Base-by-base conservation (phyloP, 352 stramenopile genomes). In the Globisporangium nagaii region DNA sequence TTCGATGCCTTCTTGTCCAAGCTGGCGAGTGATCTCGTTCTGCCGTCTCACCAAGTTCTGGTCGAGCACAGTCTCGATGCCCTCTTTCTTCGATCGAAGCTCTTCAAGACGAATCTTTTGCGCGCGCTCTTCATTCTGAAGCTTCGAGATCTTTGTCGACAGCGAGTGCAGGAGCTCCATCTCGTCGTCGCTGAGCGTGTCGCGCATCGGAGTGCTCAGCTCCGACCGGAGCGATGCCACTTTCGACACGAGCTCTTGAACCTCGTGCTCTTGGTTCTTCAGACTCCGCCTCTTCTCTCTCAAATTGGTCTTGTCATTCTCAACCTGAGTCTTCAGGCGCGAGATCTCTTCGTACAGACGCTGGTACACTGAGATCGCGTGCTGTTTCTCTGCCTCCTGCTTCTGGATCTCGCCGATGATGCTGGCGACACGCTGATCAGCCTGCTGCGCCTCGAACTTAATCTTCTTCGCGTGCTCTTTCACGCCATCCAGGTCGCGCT, bases 11-110 rank as follows among this genome's bases (percentile, higher is more conserved):
- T 77, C 78, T 63, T 86, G 67, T 17, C 70, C 79, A 45, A 93
- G 65, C 37, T 88, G 73, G 15, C 64, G 59, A 4, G 55, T 58
- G 30, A 95, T 58, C 57, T 95, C 85, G 43, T 71, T 79, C 37
- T 85, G 79, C 37, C 94, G 82, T 60, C 85, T 88, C 24, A 97
- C 60, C 24, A 99, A 71, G 63, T 98, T 98, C 58, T 98, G 81
- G 44, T 86, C 75, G 9, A 99, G 66, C 41, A 98, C 73, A 17
- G 87, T 93, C 56, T 96, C 75, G 17, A 98, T 75, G 12, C 79
- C 77, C 30, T 97, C 83, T 36, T 95, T 91, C 50, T 91, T 83
- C 11, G 77, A 83, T 7, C 84, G 84, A n/a, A 96, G 68, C 31
- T 97, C 88, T 58, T 98, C 91, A 8, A 98, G 60, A 15, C 71